Percentiles rank a stretch among this genome's conserved stretches.
phyloP scores from a whole-genome alignment of 768 basidiomycete genomes.

The Erythrobasidium yunnanense region DNA sequence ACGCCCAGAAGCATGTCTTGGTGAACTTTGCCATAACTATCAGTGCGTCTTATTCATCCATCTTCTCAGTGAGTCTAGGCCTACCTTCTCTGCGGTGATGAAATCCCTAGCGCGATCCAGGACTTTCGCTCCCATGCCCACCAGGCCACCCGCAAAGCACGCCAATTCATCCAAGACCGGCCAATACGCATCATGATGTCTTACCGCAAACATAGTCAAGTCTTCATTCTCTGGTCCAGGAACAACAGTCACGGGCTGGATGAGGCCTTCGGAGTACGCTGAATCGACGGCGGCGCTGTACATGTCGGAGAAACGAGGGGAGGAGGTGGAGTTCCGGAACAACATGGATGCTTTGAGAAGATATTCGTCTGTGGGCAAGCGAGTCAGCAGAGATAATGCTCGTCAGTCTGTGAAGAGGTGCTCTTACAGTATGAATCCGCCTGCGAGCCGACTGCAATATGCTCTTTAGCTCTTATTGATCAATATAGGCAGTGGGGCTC shows the following conservation, averaged over 20 bases:
- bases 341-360: conserved; percentile 45
- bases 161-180: conserved; percentile 39
- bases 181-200: conserved; percentile 11
- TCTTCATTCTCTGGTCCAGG: conserved; percentile 2
- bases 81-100: conserved; percentile 17
- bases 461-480: too few species aligned
- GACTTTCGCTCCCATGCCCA: conserved; percentile 43
- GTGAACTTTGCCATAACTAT: conserved; percentile 37
- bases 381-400: too few species aligned
- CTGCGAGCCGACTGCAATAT: not conserved
- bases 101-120: conserved; percentile 41
- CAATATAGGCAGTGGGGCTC: too few species aligned
- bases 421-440: conserved; percentile 40
- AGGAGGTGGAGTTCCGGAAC: conserved; percentile 36
- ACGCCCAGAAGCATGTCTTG: conserved; percentile 43
- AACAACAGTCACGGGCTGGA: conserved; percentile 37
- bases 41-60: not conserved
- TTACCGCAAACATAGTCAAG: not conserved
- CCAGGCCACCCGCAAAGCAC: conserved; percentile 45
- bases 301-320: conserved; percentile 40
- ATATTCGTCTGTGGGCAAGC: conserved; percentile 38
- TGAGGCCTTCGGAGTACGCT: conserved; percentile 39
- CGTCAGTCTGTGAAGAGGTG: too few species aligned
- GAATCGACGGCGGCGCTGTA: conserved; percentile 42
- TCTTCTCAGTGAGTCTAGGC: not conserved